phyloP scores from a whole-genome alignment of 2,329 filamentous ascomycete species.

The Fusarium globosum region DNA sequence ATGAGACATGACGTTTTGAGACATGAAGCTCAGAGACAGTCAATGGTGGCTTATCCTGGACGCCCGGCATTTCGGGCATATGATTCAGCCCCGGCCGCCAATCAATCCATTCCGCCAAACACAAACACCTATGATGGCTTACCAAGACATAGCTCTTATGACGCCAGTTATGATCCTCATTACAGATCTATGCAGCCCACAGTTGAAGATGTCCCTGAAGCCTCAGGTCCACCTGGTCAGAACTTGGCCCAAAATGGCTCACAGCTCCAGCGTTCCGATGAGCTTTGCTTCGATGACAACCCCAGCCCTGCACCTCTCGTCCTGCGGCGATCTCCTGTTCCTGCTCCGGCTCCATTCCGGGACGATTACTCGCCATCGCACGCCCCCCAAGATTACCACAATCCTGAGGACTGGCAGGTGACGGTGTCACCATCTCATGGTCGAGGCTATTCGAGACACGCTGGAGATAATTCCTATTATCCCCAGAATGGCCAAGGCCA shows the following conservation, averaged over 20 bases:
- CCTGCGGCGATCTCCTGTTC: constrained; percentile 50
- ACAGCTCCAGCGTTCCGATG: constrained; percentile 48
- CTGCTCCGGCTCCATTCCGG: constrained; percentile 36
- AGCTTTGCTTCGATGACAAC: constrained; percentile 53
- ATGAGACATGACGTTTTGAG: constrained; percentile 70
- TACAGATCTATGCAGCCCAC: constrained; percentile 69
- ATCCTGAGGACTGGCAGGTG: constrained; percentile 41
- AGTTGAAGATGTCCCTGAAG: constrained; percentile 72
- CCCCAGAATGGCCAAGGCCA: constrained; percentile 47
- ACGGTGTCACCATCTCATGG: constrained; percentile 48
- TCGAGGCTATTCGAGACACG: constrained; percentile 52
- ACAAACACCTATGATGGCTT: constrained; percentile 50
- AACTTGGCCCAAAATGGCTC: constrained; percentile 40
- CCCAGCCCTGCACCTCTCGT: constrained; percentile 59
- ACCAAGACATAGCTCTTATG: constrained; percentile 63
- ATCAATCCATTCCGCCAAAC: constrained; percentile 43
- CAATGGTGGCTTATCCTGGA: constrained; percentile 62
- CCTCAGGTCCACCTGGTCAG: constrained; percentile 50
- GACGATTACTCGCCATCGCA: constrained; percentile 43
- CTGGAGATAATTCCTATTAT: constrained; percentile 45
- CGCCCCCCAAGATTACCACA: constrained; percentile 33
- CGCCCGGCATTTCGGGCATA: constrained; percentile 64
- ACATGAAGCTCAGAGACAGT: constrained; percentile 67
- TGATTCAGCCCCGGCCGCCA: constrained; percentile 58
- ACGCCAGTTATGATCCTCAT: constrained; percentile 58